phyloP scores from a whole-genome alignment of 805 yeast genomes.

The Alloascoidea africana region DNA sequence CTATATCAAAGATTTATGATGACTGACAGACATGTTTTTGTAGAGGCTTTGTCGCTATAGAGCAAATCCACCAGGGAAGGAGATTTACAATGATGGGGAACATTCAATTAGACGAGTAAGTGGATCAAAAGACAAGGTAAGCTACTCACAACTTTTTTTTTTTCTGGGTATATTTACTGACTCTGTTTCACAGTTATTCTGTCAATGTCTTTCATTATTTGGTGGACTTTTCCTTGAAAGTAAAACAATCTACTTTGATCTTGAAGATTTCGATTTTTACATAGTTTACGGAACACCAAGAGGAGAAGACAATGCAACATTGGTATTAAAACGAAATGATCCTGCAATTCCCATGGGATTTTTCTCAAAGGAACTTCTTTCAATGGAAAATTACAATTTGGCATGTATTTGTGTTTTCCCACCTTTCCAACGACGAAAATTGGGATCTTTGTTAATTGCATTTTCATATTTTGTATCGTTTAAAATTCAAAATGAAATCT shows the following conservation, averaged over 20 bases:
- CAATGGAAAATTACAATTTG: slow-evolving; percentile 66
- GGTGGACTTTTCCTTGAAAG: slow-evolving; percentile 83
- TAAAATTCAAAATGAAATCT: slow-evolving; percentile 39
- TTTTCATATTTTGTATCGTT: slow-evolving; percentile 65
- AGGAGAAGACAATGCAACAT: too few species aligned
- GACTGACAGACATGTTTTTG: slow-evolving; percentile 3
- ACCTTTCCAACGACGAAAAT: slow-evolving; percentile 65
- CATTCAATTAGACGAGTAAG: slow-evolving; percentile 49
- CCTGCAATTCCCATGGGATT: slow-evolving; percentile 65
- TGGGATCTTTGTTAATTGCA: slow-evolving; percentile 72
- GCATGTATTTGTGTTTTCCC: slow-evolving; percentile 91
- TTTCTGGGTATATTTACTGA: not conserved
- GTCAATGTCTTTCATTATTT: slow-evolving; percentile 73
- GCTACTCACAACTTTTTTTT: not conserved
- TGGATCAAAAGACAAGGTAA: slow-evolving; percentile 36
- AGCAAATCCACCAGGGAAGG: slow-evolving; percentile 40
- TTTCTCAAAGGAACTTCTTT: slow-evolving; percentile 73
- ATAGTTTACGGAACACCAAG: slow-evolving; percentile 56
- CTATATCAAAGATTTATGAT: slow-evolving; percentile 7
- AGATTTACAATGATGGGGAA: slow-evolving; percentile 46
- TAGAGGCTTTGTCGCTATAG: slow-evolving; percentile 26
- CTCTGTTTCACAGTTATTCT: slow-evolving; percentile 28
- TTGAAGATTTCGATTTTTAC: slow-evolving; percentile 71
- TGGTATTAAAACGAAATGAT: slow-evolving; percentile 6
- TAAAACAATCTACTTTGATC: slow-evolving; percentile 72